Conservation (phyloP, 2,329 filamentous ascomycete species). For the Pseudogymnoascus sp. region DNA sequence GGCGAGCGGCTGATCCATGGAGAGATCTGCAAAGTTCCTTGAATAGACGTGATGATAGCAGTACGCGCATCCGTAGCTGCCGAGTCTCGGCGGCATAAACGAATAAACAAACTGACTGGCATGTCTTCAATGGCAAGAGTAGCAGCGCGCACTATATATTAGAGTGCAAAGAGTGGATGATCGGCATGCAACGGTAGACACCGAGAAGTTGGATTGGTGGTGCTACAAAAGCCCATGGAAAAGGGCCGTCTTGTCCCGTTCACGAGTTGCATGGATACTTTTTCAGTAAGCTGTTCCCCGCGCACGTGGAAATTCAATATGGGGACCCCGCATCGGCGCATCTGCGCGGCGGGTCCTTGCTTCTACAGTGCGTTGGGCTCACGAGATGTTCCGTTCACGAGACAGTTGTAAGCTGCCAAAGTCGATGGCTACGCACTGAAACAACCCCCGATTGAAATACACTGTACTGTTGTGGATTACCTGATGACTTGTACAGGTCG, state of each 20-base stretch:
- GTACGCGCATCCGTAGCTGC: not conserved
- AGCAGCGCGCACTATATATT: not conserved
- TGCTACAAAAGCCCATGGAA: not conserved
- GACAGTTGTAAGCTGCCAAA: not conserved
- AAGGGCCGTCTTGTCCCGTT: not conserved
- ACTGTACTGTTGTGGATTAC: not conserved
- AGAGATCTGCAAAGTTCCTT: not conserved
- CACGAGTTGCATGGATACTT: not conserved
- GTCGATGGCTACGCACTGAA: not conserved
- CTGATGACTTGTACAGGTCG: conserved; percentile 1
- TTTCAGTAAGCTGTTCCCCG: not conserved
- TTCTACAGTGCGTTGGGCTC: not conserved
- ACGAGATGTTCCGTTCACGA: not conserved
- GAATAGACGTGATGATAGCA: not conserved
- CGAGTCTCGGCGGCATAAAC: not conserved
- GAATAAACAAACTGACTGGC: not conserved
- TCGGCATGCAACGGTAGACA: not conserved
- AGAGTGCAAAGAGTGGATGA: not conserved
- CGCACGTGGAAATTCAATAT: not conserved
- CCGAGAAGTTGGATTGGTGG: not conserved
- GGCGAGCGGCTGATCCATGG: not conserved
- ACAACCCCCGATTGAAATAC: not conserved
- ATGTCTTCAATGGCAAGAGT: not conserved
- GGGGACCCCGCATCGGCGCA: not conserved
- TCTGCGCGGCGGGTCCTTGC: not conserved